Base-by-base conservation (phyloP, 1,284 basidiomycete species). In the Golubevia sp. region DNA sequence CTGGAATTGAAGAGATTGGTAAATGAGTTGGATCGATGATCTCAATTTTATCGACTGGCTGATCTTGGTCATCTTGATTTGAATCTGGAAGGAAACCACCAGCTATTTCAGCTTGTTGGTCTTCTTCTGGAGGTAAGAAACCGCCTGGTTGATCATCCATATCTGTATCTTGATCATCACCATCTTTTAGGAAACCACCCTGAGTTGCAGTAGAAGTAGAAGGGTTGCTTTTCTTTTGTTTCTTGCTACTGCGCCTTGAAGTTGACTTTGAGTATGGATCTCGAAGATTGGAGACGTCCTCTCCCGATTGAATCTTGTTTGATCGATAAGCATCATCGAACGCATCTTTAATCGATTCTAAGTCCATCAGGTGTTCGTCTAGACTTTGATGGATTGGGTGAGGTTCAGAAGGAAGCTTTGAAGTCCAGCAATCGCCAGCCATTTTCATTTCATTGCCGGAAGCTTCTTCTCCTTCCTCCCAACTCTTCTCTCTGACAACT, bases 311-410 rank as follows among this genome's bases (percentile, higher is more conserved):
- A 51, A 74, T 67, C 2, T 67, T 57, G 15, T 58, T 23, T 2
- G 66, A 66, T 5, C 73, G 63, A 25, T 63, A 74, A 26, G 73
- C 73, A 25, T 74, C 73, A 26, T 70, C 68, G 61, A 74, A 74
- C 3, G 71, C 71, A 23, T 60, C 63, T 34, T 70, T 64, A 2
- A 70, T 68, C 26, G 11, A 11, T 11, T 34, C 30, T 3, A 11
- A 34, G 4, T 34, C 30, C n/a, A n/a, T n/a, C n/a, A n/a, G n/a
- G n/a, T n/a, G n/a, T n/a, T n/a, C n/a, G n/a, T n/a, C n/a, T n/a
- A n/a, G n/a, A n/a, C n/a, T n/a, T 34, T 34, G 30, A 34, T 34
- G 4, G 30, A 34, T 34, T 34, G 30, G 11, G 4, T 34, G 30
- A 34, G 30, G 30, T 3, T n/a, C n/a, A n/a, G n/a, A n/a, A n/a